Percentiles rank a stretch among this genome's conserved stretches.
phyloP scores from a whole-genome alignment of 2,329 filamentous ascomycete species.

The Cucurbitaria berberidis region DNA sequence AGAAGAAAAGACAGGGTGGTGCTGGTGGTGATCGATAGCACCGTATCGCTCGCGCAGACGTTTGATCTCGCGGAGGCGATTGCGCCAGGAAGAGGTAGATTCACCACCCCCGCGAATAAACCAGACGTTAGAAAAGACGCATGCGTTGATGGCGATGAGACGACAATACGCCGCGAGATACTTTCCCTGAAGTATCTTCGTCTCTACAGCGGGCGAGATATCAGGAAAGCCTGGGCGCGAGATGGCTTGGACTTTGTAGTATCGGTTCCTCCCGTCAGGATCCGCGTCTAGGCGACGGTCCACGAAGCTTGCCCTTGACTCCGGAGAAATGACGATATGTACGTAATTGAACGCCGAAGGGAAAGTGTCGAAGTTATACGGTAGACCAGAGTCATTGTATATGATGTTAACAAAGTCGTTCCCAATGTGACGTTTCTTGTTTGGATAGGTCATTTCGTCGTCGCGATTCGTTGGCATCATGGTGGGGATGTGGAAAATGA shows the following conservation, averaged over 20 bases:
- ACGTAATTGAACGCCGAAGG: slow-evolving; percentile 96
- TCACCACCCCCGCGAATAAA: slow-evolving; percentile 76
- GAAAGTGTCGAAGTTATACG: slow-evolving; percentile 89
- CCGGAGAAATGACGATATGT: slow-evolving; percentile 92
- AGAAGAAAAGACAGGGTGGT: slow-evolving; percentile 10
- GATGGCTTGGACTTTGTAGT: slow-evolving; percentile 89
- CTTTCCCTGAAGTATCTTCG: slow-evolving; percentile 84
- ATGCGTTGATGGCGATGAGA: slow-evolving; percentile 88
- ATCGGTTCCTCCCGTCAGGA: slow-evolving; percentile 57
- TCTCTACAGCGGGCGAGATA: slow-evolving; percentile 85
- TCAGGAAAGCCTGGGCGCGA: slow-evolving; percentile 88
- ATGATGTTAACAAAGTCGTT: slow-evolving; percentile 99
- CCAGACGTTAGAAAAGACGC: slow-evolving; percentile 94
- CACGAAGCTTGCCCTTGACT: slow-evolving; percentile 77
- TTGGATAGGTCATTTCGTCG: slow-evolving; percentile 71
- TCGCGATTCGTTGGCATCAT: slow-evolving; percentile 93
- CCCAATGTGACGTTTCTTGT: slow-evolving; percentile 94
- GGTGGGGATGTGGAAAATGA: slow-evolving; percentile 93
- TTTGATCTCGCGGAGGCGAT: slow-evolving; percentile 83
- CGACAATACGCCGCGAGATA: slow-evolving; percentile 86
- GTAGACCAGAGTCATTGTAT: slow-evolving; percentile 93
- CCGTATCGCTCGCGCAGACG: slow-evolving; percentile 70
- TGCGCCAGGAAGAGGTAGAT: slow-evolving; percentile 88
- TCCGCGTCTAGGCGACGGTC: slow-evolving; percentile 56
- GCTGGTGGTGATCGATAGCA: slow-evolving; percentile 14